Conservation (phyloP, 225 moss, liverwort and hornwort genomes). For the Marchantia paleacea region DNA sequence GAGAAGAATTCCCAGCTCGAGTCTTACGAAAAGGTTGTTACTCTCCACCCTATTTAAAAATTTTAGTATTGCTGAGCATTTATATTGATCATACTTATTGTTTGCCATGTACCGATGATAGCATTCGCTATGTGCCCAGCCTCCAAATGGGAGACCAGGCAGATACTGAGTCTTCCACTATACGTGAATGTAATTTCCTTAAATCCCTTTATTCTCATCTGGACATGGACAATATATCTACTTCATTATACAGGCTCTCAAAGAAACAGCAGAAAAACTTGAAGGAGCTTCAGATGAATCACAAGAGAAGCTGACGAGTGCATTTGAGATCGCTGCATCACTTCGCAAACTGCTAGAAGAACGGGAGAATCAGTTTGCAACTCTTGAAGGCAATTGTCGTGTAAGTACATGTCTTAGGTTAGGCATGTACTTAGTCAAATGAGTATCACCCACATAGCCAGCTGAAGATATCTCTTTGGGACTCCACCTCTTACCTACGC, state of each 20-base stretch:
- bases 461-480: background rate
- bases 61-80: background rate
- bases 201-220: background rate
- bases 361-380: conserved; percentile 83
- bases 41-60: background rate
- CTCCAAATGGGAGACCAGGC: background rate
- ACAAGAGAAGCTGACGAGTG: conserved; percentile 96
- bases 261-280: conserved; percentile 90
- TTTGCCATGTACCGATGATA: background rate
- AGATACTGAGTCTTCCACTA: background rate
- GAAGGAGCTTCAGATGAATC: conserved; percentile 97
- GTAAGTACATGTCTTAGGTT: conserved; percentile 50
- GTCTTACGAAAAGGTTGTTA: conserved; percentile 80
- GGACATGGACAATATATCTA: background rate
- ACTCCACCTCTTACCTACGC: background rate
- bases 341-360: conserved; percentile 89
- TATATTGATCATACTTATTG: no score
- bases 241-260: conserved; percentile 57
- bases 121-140: background rate
- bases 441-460: background rate
- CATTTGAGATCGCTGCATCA: conserved; percentile 96
- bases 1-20: conserved; percentile 80
- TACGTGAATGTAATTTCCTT: no score
- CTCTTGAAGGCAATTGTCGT: conserved; percentile 83
- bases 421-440: no score